These are phyloP conservation scores for Alternaria tenuissima DNA, from an alignment of 2,329 filamentous ascomycete species.

Conservation along the genomic window DNA sequence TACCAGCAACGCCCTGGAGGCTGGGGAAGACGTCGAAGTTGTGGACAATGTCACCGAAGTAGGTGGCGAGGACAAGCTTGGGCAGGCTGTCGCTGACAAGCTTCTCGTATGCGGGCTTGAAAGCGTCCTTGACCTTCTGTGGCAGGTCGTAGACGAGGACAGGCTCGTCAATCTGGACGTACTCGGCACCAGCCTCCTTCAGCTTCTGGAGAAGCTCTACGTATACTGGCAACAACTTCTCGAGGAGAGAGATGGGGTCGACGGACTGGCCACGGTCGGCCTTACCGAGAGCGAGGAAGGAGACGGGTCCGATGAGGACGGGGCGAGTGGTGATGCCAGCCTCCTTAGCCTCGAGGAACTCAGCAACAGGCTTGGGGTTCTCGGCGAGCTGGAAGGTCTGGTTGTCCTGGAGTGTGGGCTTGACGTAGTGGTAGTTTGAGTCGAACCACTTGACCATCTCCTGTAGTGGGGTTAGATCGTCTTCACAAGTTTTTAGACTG, in stretches of 20 bases:
- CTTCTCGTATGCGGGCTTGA: slow-evolving; percentile 97
- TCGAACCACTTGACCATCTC: slow-evolving; percentile 99
- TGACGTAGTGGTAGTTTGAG: slow-evolving; percentile 99
- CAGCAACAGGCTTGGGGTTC: slow-evolving; percentile 90
- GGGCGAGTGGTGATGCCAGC: slow-evolving; percentile 92
- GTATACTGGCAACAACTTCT: slow-evolving; percentile 94
- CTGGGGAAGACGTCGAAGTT: slow-evolving; percentile 90
- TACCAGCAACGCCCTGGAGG: slow-evolving; percentile 75
- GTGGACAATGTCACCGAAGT: slow-evolving; percentile 99
- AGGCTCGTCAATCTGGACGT: slow-evolving; percentile 98
- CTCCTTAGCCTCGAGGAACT: slow-evolving; percentile 98
- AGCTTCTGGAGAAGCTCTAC: slow-evolving; percentile 91
- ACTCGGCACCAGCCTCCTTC: slow-evolving; percentile 94
- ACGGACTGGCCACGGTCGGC: slow-evolving; percentile 94
- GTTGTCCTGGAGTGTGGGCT: slow-evolving; percentile 96
- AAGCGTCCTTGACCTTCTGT: slow-evolving; percentile 89
- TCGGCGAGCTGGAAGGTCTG: slow-evolving; percentile 91
- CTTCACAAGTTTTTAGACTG: neutral
- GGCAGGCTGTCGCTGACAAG: slow-evolving; percentile 82
- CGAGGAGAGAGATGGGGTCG: slow-evolving; percentile 90
- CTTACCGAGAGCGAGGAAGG: slow-evolving; percentile 97
- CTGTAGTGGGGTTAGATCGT: slow-evolving; percentile 48
- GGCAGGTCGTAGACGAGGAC: slow-evolving; percentile 94
- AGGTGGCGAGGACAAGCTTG: slow-evolving; percentile 90
- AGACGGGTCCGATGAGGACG: slow-evolving; percentile 93